A percentile compares a stretch with the other conserved stretches of the same genome.
Evolutionary conservation across 129 eudicot genomes (phyloP).

Genomic region (Chrysanthemum lavandulifolium): DNA sequence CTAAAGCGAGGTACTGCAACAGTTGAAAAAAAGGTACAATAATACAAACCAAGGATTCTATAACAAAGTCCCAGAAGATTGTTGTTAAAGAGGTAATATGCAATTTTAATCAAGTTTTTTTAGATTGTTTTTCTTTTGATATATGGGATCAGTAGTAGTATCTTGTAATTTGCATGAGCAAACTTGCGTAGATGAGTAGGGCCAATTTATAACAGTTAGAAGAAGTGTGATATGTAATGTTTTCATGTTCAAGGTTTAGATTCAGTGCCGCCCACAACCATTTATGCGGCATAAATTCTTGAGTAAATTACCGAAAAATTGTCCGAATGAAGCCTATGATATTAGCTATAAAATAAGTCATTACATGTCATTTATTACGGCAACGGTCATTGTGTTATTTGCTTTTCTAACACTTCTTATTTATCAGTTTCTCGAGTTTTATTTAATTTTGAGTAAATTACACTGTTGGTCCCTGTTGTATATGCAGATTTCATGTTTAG

Average conservation of each 20-base stretch:
- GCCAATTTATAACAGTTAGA: not conserved
- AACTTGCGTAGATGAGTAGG: conserved; percentile 9
- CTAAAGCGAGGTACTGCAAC: conserved; percentile 40
- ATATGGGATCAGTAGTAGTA: conserved; percentile 9
- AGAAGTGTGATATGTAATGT: not conserved
- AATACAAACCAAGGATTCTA: conserved; percentile 2
- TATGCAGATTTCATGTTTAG: too few species aligned
- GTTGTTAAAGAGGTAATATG: conserved; percentile 9
- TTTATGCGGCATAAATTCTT: too few species aligned
- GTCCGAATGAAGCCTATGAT: too few species aligned
- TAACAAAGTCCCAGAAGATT: not conserved
- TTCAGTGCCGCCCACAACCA: not conserved
- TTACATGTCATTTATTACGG: too few species aligned
- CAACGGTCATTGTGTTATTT: too few species aligned
- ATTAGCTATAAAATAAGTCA: too few species aligned
- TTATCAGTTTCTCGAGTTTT: too few species aligned
- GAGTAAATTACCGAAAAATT: too few species aligned
- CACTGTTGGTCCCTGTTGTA: too few species aligned
- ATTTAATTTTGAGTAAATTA: too few species aligned
- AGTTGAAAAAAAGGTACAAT: conserved; percentile 25
- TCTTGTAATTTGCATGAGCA: conserved; percentile 15
- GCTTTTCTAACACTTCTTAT: too few species aligned
- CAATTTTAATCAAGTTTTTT: not conserved
- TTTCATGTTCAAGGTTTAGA: not conserved
- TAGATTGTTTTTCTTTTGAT: conserved; percentile 3